phyloP scores from a whole-genome alignment of 768 basidiomycete genomes.

The Trametes punicea region DNA sequence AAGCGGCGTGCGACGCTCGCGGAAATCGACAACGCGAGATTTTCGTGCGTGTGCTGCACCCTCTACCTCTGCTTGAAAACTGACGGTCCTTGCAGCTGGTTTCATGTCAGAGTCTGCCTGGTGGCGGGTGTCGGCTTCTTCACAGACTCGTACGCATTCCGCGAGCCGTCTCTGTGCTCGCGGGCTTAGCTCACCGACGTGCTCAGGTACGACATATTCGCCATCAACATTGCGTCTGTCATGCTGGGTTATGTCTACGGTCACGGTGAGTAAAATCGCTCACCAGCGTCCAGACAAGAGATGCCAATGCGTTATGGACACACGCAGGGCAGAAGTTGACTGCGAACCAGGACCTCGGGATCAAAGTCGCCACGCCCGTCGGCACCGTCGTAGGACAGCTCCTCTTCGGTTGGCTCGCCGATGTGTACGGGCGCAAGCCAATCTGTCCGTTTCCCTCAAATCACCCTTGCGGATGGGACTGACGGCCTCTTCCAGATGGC shows the following conservation, averaged over 20 bases:
- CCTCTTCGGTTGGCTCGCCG: constrained; percentile 44
- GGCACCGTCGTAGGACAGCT: constrained; percentile 41
- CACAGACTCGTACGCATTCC: constrained; percentile 27
- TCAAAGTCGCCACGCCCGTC: constrained; percentile 42
- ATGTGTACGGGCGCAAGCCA: constrained; percentile 39
- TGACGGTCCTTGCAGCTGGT: constrained; percentile 33
- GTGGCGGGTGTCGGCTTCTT: constrained; percentile 36
- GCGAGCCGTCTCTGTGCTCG: neutral
- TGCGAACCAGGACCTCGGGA: constrained; percentile 43
- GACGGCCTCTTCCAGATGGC: constrained; percentile 44
- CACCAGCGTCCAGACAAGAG: constrained; percentile 16
- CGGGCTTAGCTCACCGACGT: neutral
- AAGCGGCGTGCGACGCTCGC: constrained; percentile 45
- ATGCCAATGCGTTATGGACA: constrained; percentile 33
- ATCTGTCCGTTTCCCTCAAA: constrained; percentile 29
- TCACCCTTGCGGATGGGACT: neutral
- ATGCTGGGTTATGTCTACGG: constrained; percentile 86
- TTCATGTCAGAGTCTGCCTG: constrained; percentile 45
- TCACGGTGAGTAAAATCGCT: constrained; percentile 14
- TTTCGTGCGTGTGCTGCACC: constrained; percentile 30
- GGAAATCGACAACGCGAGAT: constrained; percentile 50
- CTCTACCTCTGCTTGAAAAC: neutral
- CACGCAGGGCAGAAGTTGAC: constrained; percentile 27
- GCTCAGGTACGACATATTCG: constrained; percentile 36
- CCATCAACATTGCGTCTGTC: constrained; percentile 74